These are phyloP conservation scores for Phytophthora sojae DNA, from an alignment of 352 stramenopile genomes.

Conservation along the genomic window DNA sequence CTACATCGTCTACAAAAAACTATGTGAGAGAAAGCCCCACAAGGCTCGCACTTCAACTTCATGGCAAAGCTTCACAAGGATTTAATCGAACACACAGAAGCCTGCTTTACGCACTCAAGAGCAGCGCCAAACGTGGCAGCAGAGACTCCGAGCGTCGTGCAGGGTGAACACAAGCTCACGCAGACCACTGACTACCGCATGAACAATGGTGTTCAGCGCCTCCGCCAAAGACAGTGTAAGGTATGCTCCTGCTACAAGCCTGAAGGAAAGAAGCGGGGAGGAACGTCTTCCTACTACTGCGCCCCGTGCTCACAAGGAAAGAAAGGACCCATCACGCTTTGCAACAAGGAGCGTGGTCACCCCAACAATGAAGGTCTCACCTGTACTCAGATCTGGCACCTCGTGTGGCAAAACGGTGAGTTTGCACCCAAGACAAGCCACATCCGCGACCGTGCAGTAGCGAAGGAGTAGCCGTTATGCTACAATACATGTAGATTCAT, in stretches of 20 bases:
- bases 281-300: slow-evolving; percentile 15
- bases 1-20: neutral
- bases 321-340: neutral
- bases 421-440: slow-evolving; percentile 3
- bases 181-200: neutral
- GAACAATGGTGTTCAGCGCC: slow-evolving; percentile 4
- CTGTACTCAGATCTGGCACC: slow-evolving; percentile 31
- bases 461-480: neutral
- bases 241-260: slow-evolving; percentile 28
- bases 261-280: slow-evolving; percentile 8
- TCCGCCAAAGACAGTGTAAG: slow-evolving; percentile 10
- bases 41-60: neutral
- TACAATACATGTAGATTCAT: neutral
- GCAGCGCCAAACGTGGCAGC: neutral
- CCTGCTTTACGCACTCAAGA: neutral
- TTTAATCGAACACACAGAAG: neutral
- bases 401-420: slow-evolving; percentile 24
- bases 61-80: slow-evolving; percentile 5
- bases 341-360: slow-evolving; percentile 12
- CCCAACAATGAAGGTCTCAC: slow-evolving; percentile 3
- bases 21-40: neutral
- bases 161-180: neutral
- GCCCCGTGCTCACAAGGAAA: neutral
- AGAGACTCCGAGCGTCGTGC: neutral
- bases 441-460: slow-evolving; percentile 7